These are phyloP conservation scores for Cladosporium sp. DNA, from an alignment of 2,329 filamentous ascomycete genomes.

Conservation along the genomic window DNA sequence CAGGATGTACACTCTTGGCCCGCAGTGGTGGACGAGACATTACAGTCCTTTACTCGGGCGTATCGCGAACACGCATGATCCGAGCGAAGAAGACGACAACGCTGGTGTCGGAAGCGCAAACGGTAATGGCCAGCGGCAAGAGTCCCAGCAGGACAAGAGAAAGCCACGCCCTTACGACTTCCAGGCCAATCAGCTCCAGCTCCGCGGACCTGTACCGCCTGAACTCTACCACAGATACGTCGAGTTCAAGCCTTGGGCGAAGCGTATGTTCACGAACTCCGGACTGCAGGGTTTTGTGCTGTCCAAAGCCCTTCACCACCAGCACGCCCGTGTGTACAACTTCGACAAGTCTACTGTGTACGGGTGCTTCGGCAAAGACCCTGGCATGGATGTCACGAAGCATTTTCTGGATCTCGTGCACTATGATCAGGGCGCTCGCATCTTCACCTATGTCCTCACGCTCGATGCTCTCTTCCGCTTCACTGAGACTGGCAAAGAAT, in stretches of 20 bases:
- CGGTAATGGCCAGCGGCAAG: conserved; percentile 9
- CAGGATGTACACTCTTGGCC: conserved; percentile 72
- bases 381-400: conserved; percentile 63
- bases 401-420: conserved; percentile 83
- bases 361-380: conserved; percentile 54
- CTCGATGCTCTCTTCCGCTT: conserved; percentile 82
- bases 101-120: neutral
- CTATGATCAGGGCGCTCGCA: conserved; percentile 75
- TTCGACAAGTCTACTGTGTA: conserved; percentile 71
- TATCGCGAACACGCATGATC: conserved; percentile 60
- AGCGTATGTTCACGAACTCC: conserved; percentile 74
- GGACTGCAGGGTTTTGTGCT: conserved; percentile 74
- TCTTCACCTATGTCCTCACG: conserved; percentile 89
- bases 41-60: conserved; percentile 85
- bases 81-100: conserved; percentile 33
- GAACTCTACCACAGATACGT: conserved; percentile 86
- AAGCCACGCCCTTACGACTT: conserved; percentile 66
- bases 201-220: conserved; percentile 73
- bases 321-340: conserved; percentile 84
- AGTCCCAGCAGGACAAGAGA: conserved; percentile 34
- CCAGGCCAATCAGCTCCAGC: conserved; percentile 85
- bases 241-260: conserved; percentile 85
- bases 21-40: conserved; percentile 71
- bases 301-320: conserved; percentile 80
- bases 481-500: conserved; percentile 92